A percentile compares a stretch with the other conserved stretches of the same genome.
Evolutionary conservation across 495 filamentous ascomycete genomes (phyloP).

Genomic region (Amniculicola lignicola): DNA sequence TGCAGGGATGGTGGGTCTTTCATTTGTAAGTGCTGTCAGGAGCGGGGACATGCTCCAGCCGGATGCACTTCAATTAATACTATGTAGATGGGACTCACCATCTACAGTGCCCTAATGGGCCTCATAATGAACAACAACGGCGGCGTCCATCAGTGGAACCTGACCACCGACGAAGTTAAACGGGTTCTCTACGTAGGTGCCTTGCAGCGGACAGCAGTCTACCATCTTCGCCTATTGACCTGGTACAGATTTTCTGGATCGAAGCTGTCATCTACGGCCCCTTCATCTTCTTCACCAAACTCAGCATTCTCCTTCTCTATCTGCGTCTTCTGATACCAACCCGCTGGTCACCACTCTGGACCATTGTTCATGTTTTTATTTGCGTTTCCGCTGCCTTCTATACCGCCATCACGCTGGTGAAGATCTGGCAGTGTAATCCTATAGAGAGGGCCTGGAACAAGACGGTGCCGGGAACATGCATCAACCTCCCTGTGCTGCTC

Average conservation of each 20-base stretch:
- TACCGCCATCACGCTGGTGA: slow-evolving; percentile 10
- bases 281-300: slow-evolving; percentile 20
- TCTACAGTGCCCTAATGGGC: slow-evolving; percentile 8
- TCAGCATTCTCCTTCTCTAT: slow-evolving; percentile 17
- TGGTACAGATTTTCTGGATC: slow-evolving; percentile 21
- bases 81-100: neutral
- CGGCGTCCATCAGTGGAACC: slow-evolving; percentile 20
- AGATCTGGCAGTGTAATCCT: slow-evolving; percentile 21
- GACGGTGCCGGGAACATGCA: slow-evolving; percentile 5
- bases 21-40: slow-evolving; percentile 13
- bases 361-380: slow-evolving; percentile 10
- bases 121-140: slow-evolving; percentile 5
- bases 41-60: no score
- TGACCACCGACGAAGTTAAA: neutral
- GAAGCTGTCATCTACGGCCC: slow-evolving; percentile 20
- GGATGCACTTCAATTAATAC: no score
- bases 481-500: slow-evolving; percentile 9
- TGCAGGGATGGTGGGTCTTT: slow-evolving; percentile 13
- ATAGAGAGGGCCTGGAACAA: slow-evolving; percentile 6
- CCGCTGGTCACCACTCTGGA: slow-evolving; percentile 15
- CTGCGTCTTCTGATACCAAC: slow-evolving; percentile 16
- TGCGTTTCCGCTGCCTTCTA: slow-evolving; percentile 15
- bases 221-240: neutral
- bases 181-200: slow-evolving; percentile 8
- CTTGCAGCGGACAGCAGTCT: neutral